These are phyloP conservation scores for Casuarina glauca DNA, from an alignment of 306 rosid genomes.

Conservation along the genomic window DNA sequence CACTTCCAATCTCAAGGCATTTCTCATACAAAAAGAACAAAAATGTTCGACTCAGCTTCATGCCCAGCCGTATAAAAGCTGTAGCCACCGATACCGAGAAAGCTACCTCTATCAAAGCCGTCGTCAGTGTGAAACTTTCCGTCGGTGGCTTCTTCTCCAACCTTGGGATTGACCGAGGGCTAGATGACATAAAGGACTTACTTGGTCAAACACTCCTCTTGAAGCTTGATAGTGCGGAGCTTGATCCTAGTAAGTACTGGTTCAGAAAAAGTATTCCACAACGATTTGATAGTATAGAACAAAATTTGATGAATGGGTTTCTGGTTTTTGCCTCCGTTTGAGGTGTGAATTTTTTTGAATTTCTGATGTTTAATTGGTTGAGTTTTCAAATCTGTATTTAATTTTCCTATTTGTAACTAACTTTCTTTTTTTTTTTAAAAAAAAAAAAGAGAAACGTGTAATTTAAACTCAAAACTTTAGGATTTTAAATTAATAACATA, in stretches of 20 bases:
- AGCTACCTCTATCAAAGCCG: slow-evolving; percentile 21
- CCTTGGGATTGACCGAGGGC: slow-evolving; percentile 39
- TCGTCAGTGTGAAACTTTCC: slow-evolving; percentile 33
- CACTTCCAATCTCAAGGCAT: slow-evolving; percentile 16
- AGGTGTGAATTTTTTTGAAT: no score
- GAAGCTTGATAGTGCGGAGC: slow-evolving; percentile 51
- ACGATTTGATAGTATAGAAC: background rate
- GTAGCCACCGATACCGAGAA: background rate
- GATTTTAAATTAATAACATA: no score
- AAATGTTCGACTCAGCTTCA: background rate
- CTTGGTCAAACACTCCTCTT: slow-evolving; percentile 61
- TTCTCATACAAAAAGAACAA: background rate
- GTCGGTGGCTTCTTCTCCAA: slow-evolving; percentile 42
- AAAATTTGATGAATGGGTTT: no score
- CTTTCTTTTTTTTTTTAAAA: no score
- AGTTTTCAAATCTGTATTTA: no score
- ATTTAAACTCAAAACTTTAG: no score
- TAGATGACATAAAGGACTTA: slow-evolving; percentile 63
- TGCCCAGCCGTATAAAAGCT: slow-evolving; percentile 14
- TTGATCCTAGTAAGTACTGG: slow-evolving; percentile 41
- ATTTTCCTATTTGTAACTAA: no score
- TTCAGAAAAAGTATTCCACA: background rate
- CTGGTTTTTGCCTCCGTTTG: no score
- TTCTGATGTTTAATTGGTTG: no score
- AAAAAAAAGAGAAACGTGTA: no score